A percentile compares a stretch with the other conserved stretches of the same genome.
These are phyloP conservation scores for Aciculosporium take DNA, from an alignment of 2,329 filamentous ascomycete genomes.

Conservation along the genomic window DNA sequence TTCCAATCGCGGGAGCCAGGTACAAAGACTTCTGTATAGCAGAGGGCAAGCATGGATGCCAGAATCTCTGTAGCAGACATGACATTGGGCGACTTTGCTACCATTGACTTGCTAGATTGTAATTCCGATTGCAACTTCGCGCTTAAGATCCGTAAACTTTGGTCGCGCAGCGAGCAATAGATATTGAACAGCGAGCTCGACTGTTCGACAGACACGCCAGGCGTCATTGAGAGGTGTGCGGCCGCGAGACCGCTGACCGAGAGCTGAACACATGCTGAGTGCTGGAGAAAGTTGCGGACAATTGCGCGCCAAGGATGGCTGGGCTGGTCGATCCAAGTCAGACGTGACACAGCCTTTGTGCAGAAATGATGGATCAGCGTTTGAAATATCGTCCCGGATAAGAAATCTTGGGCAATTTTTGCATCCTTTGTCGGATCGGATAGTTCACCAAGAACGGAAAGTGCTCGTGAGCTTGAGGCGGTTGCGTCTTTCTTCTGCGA, in stretches of 20 bases:
- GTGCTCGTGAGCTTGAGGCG: background rate
- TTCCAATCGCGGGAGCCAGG: conserved; percentile 6
- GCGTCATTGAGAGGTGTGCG: conserved; percentile 6
- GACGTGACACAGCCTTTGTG: conserved; percentile 8
- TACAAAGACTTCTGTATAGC: conserved; percentile 6
- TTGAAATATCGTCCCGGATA: conserved; percentile 6
- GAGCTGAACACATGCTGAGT: conserved; percentile 9
- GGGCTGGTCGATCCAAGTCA: conserved; percentile 12
- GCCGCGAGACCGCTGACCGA: conserved; percentile 6
- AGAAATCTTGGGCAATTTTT: background rate
- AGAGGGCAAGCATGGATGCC: conserved; percentile 6
- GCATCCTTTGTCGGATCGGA: background rate
- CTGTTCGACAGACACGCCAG: background rate
- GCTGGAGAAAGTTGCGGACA: conserved; percentile 5
- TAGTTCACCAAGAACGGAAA: background rate
- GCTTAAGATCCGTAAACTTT: conserved; percentile 2
- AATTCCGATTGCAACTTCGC: conserved; percentile 2
- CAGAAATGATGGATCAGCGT: conserved; percentile 10
- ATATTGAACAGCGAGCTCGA: background rate
- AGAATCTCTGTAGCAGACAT: conserved; percentile 1
- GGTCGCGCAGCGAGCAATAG: conserved; percentile 4
- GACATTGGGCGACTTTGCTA: background rate
- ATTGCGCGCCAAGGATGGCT: conserved; percentile 9
- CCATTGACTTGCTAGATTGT: background rate
- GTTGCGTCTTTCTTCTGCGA: background rate